Base-by-base conservation (phyloP, 2,329 filamentous ascomycete genomes). In the Aaosphaeria pasadenensis region DNA sequence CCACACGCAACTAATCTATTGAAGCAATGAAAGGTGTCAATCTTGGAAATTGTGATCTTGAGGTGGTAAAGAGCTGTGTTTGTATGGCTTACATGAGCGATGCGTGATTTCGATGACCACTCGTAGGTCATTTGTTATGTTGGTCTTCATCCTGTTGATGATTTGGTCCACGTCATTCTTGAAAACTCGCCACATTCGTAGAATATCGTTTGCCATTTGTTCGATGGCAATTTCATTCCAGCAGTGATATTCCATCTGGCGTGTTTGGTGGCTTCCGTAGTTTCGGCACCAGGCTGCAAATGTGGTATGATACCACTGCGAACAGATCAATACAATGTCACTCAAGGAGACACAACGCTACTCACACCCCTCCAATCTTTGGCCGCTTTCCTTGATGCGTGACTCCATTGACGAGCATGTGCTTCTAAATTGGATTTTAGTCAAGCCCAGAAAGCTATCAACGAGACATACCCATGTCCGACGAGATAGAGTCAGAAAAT, bases 181-280 rank as follows among this genome's bases (percentile, higher is more conserved):
- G 30, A 43, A 43, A 9, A 11, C 30, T 7, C 31, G 9, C 41
- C 41, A 43, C 41, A 30, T 30, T 30, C 7, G 9, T 11, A 11
- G 17, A 7, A 31, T 11, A 9, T 74, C 68, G 1, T 31, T 11
- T 0, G 54, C 60, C 73, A 78, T 75, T 1, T 35, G 35, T 1
- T 46, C 30, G 3, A 75, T 74, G 0, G 70, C 70, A 55, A 78
- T 74, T 43, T 71, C 58, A 44, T 79, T 79, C 76, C 76, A 79
- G 47, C 72, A 70, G n/a, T 52, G 67, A 1, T 32, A 38, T 0
- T 66, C 67, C 3, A 48, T 53, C 0, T 39, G 35, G 0, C 4
- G 0, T 0, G 73, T 75, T 3, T 0, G 45, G 43, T 77, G 51
- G 6, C 62, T 51, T 0, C 76, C 76, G 43, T 64, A 73, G 0